A percentile compares a stretch with the other conserved stretches of the same genome.
phyloP scores from a whole-genome alignment of 1,284 basidiomycete species.

The Ganoderma leucocontextum region DNA sequence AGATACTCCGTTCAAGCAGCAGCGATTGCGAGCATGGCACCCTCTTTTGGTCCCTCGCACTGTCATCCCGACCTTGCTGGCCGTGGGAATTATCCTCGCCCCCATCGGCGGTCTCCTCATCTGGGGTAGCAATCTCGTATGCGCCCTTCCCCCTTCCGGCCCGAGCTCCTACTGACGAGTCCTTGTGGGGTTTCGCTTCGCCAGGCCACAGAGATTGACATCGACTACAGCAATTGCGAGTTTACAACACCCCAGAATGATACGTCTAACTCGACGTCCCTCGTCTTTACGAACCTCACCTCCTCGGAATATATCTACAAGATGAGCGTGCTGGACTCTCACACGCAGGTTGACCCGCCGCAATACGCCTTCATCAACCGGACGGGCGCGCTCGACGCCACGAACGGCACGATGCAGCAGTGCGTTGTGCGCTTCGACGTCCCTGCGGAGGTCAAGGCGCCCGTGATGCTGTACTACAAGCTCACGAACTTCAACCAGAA shows the following conservation, averaged over 20 bases:
- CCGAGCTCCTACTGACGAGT: background rate
- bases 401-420: constrained; percentile 57
- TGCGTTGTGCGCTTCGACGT: constrained; percentile 87
- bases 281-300: constrained; percentile 59
- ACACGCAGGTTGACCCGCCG: constrained; percentile 58
- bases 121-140: constrained; percentile 83
- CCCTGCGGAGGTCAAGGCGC: constrained; percentile 77
- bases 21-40: constrained; percentile 99
- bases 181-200: background rate
- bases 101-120: constrained; percentile 95
- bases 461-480: constrained; percentile 97
- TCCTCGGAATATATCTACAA: constrained; percentile 73
- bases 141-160: constrained; percentile 30
- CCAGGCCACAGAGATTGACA: constrained; percentile 90
- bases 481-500: constrained; percentile 98
- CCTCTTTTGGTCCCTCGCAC: constrained; percentile 98
- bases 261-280: constrained; percentile 53
- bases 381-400: constrained; percentile 47
- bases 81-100: constrained; percentile 94
- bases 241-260: constrained; percentile 37
- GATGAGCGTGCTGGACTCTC: constrained; percentile 65
- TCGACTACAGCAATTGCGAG: constrained; percentile 97
- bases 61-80: constrained; percentile 95
- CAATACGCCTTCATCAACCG: constrained; percentile 75
- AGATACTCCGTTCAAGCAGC: constrained; percentile 99